phyloP scores from a whole-genome alignment of 495 filamentous ascomycete genomes.

The Cudoniella acicularis region DNA sequence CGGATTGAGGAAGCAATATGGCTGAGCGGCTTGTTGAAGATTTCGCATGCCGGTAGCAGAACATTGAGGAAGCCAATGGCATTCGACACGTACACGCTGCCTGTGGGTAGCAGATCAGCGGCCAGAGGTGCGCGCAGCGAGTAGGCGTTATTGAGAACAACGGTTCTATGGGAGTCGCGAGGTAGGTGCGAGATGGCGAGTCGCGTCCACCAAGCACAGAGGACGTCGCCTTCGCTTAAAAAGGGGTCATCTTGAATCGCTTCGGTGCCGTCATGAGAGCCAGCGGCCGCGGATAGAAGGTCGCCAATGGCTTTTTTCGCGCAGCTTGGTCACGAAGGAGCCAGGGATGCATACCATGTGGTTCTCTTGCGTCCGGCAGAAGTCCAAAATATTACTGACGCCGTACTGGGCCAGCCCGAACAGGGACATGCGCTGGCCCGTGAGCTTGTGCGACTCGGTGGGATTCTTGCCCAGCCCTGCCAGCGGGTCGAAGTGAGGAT shows the following conservation, averaged over 20 bases:
- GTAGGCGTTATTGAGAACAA: constrained; percentile 31
- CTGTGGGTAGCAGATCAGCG: constrained; percentile 26
- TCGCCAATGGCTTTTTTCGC: neutral
- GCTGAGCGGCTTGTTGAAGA: constrained; percentile 37
- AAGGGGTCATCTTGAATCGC: constrained; percentile 33
- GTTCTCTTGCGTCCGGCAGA: too few species aligned
- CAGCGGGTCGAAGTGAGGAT: constrained; percentile 31
- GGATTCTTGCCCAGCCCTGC: too few species aligned
- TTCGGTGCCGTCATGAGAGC: constrained; percentile 5
- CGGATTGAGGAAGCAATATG: constrained; percentile 36
- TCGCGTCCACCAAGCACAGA: constrained; percentile 35
- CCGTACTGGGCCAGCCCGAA: too few species aligned
- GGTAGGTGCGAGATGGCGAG: constrained; percentile 13
- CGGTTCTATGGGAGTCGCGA: constrained; percentile 12
- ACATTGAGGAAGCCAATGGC: constrained; percentile 28
- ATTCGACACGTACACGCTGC: constrained; percentile 34
- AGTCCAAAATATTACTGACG: too few species aligned
- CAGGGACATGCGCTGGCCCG: too few species aligned
- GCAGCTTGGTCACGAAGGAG: neutral
- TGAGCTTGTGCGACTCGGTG: too few species aligned
- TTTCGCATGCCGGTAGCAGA: constrained; percentile 31
- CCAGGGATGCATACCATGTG: neutral
- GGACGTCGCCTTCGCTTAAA: constrained; percentile 39
- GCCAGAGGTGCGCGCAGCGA: constrained; percentile 18
- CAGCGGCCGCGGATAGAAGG: neutral